Evolutionary conservation across 225 moss, liverwort and hornwort genomes (phyloP), one percentile per base, ranked within the genome.

Genomic region (Takakia lepidozioides): DNA sequence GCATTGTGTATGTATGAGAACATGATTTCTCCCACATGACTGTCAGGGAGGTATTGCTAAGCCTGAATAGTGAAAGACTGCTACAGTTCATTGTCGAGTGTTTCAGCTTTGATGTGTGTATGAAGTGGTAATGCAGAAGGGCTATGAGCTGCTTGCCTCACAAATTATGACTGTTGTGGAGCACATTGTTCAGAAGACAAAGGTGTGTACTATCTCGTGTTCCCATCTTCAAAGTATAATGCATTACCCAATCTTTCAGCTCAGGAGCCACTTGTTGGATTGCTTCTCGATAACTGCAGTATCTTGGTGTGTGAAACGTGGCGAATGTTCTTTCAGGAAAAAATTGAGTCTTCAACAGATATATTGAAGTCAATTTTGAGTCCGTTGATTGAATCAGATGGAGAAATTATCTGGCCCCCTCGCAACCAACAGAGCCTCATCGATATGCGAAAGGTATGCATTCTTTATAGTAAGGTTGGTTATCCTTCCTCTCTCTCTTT

Each of bases 321-420:
- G n/a, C n/a, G n/a, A n/a, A 32, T 32, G 11, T 6, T 42, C 3
- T 45, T 63, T 2, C 65, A 95, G 98, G 91, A 87, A 56, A 82
- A 87, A 68, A 87, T 98, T 43, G 91, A 98, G 64, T 75, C 87
- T 17, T 85, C 87, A 15, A 91, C 98, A 51, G 75, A 81, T 57
- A 62, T 91, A 19, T 66, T 98, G 54, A 87, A 83, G 64, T 81
- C 87, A 23, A 83, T 91, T 40, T 73, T 91, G 40, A 72, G 56
- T 37, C 98, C 98, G 27, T 73, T 98, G 68, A 61, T 59, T 29
- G 95, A 90, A 65, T 55, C 62, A 38, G 72, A 63, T 53, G 82
- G 73, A 53, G 91, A 91, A 57, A 87, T 91, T 9, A 53, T 45
- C 38, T 98, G 91, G 98, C 98, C 87, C 22, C 91, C 98, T 30